Evolutionary conservation across 768 basidiomycete genomes (phyloP), one percentile per base, ranked within the genome.

Genomic region (Baorangia bicolor): DNA sequence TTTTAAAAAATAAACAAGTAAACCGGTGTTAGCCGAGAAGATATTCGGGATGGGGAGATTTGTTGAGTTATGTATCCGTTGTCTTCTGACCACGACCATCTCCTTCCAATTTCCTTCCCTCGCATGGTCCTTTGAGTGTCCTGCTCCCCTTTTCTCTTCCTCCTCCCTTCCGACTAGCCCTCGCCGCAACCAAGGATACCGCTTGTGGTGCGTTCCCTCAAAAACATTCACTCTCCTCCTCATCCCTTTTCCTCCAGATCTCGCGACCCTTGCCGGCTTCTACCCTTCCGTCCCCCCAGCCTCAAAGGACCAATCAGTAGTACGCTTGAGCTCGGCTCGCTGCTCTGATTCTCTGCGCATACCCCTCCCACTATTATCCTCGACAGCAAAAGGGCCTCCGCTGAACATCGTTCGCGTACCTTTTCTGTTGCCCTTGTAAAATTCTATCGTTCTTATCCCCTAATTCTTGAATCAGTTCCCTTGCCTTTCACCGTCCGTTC

Each of bases 261-360:
- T 92, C 90, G 90, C 90, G 90, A 92, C 90, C 90, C 91, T 92
- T 92, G 86, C 80, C 88, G 88, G 87, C 85, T 76, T 81, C 88
- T 79, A 73, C 75, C 73, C 62, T 64, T 68, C 82, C 87, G 80
- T 74, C 63, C 67, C 58, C 62, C 60, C 27, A 49, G 42, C 63
- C 64, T 70, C 71, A 71, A 73, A 74, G 69, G 68, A 72, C 67
- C 69, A 63, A 73, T 66, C 72, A 75, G 72, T 74, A 69, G 72
- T 73, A 69, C 84, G 85, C 85, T 87, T 84, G 85, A 87, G 88
- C 81, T 70, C 76, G 70, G 81, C 86, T 87, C 86, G 85, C 85
- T 73, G 67, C 75, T 65, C 61, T 64, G 72, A 70, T 60, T 56
- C 33, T 55, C 55, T 56, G 49, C 78, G 72, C 44, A 55, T 49